Evolutionary conservation across 2,329 filamentous ascomycete genomes (phyloP), one percentile per base, ranked within the genome.

Genomic region (Diaporthe vaccinii): DNA sequence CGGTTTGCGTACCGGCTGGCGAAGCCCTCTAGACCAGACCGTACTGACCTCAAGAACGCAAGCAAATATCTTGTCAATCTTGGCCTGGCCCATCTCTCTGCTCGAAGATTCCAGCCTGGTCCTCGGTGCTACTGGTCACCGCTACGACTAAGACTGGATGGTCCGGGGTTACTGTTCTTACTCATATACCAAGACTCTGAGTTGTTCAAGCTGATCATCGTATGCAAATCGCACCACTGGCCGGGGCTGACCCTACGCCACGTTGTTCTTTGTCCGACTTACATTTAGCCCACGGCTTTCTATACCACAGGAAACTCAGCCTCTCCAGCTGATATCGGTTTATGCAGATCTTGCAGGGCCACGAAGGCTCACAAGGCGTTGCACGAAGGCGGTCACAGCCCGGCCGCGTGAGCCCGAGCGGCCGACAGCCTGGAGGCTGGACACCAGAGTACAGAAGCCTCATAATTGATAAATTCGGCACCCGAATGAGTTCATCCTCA

Each of bases 321-420:
- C 65, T 55, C 46, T 39, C n/a, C 49, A 28, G 65, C 65, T 69
- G 49, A 28, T 41, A 34, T 28, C 49, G 65, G 65, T 22, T 36
- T 28, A 22, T 36, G 65, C 7, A 59, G 5, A 58, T 58, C 51
- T n/a, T 31, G 2, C 8, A 55, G 41, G 34, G 12, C 17, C 15
- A 41, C 10, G n/a, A 36, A 53, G 17, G 49, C 65, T 69, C 34
- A 69, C 36, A 55, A 28, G 31, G 68, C 73, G 75, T 75, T 71
- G 46, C 73, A 76, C 73, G 36, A 73, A 65, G 74, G 62, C 10
- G 72, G 61, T 51, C 31, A 73, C 34, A 58, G 67, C 59, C 58
- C 39, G 46, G 44, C 39, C 36, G 51, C 58, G 34, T 75, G 57
- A 61, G 69, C 57, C 36, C 49, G 57, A 58, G 69, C 69, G 75